A percentile compares a stretch with the other conserved stretches of the same genome.
Evolutionary conservation across 495 filamentous ascomycete genomes (phyloP).

Genomic region (Pseudomonodictys pantanalensis): DNA sequence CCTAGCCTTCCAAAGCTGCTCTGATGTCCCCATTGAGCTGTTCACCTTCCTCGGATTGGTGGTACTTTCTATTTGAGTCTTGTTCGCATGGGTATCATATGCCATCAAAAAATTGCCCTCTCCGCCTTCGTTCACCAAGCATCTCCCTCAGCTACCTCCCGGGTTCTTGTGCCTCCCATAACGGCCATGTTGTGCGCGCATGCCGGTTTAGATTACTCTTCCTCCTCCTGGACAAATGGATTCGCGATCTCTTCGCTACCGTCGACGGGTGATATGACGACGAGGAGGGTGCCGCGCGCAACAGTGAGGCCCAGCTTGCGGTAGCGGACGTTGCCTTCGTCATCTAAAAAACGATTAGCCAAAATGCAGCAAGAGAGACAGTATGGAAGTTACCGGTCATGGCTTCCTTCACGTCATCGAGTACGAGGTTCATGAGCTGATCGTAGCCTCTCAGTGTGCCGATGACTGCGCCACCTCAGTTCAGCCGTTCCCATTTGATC

Average conservation of each 20-base stretch:
- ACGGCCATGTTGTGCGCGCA: too few relatives aligned
- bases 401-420: conserved; percentile 89
- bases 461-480: conserved; percentile 55
- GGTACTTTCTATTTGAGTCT: too few relatives aligned
- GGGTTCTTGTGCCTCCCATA: too few relatives aligned
- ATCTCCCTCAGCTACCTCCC: too few relatives aligned
- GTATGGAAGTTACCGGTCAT: conserved; percentile 63
- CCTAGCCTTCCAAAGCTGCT: too few relatives aligned
- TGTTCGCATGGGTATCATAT: too few relatives aligned
- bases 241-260: conserved; percentile 95
- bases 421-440: conserved; percentile 93
- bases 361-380: conserved; percentile 16
- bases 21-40: too few relatives aligned
- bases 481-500: neutral
- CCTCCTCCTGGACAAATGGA: conserved; percentile 75
- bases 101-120: too few relatives aligned
- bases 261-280: conserved; percentile 86
- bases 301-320: conserved; percentile 87
- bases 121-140: too few relatives aligned
- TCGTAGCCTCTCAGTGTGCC: conserved; percentile 93
- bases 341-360: conserved; percentile 55
- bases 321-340: conserved; percentile 82
- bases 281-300: conserved; percentile 85
- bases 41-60: too few relatives aligned
- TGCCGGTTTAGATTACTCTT: too few relatives aligned